Evolutionary conservation across 129 eudicot genomes (phyloP).

Genomic region (Sambucus nigra): DNA sequence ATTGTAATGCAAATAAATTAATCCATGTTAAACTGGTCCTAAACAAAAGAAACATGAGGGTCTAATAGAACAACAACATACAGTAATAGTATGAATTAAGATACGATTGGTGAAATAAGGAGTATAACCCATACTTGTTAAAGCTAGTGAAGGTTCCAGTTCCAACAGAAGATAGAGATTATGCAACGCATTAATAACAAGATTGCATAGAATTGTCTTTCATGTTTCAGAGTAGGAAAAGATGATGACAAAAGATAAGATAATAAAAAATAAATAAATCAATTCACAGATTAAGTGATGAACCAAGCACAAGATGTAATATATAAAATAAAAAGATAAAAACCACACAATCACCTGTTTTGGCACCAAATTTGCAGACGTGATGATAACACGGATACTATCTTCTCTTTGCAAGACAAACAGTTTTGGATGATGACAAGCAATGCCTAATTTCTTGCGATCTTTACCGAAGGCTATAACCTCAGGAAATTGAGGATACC

Average conservation of each 20-base stretch:
- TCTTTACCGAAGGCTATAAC: constrained; percentile 82
- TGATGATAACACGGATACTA: constrained; percentile 59
- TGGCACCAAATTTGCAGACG: constrained; percentile 80
- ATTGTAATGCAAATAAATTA: too few species aligned
- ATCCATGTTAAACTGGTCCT: too few species aligned
- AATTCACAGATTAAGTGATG: neutral
- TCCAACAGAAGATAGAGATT: neutral
- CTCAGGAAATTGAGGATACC: constrained; percentile 96
- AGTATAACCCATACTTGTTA: too few species aligned
- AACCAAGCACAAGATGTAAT: constrained; percentile 1
- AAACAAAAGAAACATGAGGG: too few species aligned
- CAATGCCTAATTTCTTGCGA: constrained; percentile 64
- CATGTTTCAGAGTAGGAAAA: too few species aligned
- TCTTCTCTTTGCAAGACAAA: constrained; percentile 77
- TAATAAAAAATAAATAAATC: neutral
- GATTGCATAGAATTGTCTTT: too few species aligned
- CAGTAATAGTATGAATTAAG: too few species aligned
- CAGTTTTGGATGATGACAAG: constrained; percentile 86
- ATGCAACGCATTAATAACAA: too few species aligned
- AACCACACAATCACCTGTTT: constrained; percentile 45
- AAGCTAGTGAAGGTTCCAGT: neutral
- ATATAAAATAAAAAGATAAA: constrained; percentile 4
- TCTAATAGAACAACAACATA: too few species aligned
- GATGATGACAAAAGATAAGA: too few species aligned
- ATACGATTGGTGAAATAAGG: too few species aligned